Evolutionary conservation across 768 basidiomycete genomes (phyloP).

Genomic region (Serendipita sp.): DNA sequence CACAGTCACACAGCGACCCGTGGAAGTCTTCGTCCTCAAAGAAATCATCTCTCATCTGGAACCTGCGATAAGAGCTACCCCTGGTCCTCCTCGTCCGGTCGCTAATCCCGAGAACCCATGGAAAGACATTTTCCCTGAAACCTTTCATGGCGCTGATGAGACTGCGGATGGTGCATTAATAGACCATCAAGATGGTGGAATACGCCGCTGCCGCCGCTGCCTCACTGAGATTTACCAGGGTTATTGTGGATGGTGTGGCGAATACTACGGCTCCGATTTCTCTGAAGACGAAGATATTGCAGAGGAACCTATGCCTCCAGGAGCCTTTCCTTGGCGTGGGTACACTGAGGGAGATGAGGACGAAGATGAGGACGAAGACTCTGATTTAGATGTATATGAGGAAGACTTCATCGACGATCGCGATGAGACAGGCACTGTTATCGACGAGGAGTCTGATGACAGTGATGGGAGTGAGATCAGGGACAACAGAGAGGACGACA

Average conservation of each 20-base stretch:
- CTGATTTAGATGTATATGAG: constrained; percentile 13
- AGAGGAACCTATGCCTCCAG: constrained; percentile 2
- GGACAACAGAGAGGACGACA: constrained; percentile 16
- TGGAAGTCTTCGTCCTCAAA: constrained; percentile 34
- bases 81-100: constrained; percentile 11
- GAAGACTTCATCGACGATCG: constrained; percentile 14
- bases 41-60: constrained; percentile 30
- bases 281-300: constrained; percentile 8
- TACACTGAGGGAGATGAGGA: constrained; percentile 30
- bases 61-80: constrained; percentile 34
- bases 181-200: constrained; percentile 58
- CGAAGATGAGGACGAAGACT: constrained; percentile 21
- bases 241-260: constrained; percentile 38
- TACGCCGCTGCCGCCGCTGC: constrained; percentile 63
- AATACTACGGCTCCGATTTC: not conserved
- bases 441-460: constrained; percentile 11
- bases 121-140: constrained; percentile 40
- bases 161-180: constrained; percentile 41
- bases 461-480: constrained; percentile 18
- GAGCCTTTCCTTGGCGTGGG: not conserved
- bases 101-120: constrained; percentile 35
- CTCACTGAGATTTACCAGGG: constrained; percentile 66
- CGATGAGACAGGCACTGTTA: constrained; percentile 8
- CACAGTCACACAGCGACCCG: constrained; percentile 28
- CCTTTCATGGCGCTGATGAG: constrained; percentile 6